Conservation (phyloP, 148 eudicot genomes). For the Rhododendron molle region DNA sequence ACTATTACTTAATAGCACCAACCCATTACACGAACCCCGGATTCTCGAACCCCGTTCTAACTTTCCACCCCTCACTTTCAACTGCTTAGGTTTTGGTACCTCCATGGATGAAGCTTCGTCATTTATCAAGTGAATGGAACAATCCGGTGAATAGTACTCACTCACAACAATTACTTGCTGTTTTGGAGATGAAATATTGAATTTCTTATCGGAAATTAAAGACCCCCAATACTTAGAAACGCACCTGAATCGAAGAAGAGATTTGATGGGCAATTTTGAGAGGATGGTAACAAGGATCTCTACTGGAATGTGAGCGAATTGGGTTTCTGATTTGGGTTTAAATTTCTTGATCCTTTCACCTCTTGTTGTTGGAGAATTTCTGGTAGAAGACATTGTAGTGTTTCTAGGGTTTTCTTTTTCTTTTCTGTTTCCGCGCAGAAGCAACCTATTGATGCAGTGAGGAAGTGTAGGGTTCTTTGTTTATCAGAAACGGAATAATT, state of each 20-base stretch:
- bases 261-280: not conserved
- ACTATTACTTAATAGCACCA: not conserved
- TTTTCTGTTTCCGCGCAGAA: no score
- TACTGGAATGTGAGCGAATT: not conserved
- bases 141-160: not conserved
- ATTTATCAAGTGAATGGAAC: not conserved
- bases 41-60: no score
- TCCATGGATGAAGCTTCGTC: not conserved
- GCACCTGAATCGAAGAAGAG: not conserved
- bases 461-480: no score
- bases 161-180: not conserved
- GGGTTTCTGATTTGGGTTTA: not conserved
- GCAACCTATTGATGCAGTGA: no score
- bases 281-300: not conserved
- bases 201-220: not conserved
- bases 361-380: not conserved
- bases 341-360: not conserved
- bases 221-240: not conserved
- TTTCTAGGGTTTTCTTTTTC: no score
- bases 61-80: no score
- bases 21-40: not conserved
- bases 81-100: not conserved
- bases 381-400: not conserved
- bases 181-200: not conserved
- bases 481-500: no score